phyloP scores from a whole-genome alignment of 2,329 filamentous ascomycete species.

The Talaromyces piceae region DNA sequence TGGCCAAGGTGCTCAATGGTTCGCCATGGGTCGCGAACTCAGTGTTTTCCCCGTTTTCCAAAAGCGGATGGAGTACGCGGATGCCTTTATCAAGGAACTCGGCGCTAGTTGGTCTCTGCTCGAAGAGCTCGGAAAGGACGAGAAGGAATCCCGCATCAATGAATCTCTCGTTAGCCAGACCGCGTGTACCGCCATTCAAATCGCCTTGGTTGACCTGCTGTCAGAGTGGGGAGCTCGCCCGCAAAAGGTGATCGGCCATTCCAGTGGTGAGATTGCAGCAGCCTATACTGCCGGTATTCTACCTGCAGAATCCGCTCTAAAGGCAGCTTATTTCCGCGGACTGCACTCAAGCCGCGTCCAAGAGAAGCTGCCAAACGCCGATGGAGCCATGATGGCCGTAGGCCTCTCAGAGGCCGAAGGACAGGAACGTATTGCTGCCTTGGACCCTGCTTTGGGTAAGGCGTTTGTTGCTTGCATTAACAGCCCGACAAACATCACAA shows the following conservation, averaged over 20 bases:
- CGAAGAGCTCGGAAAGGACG: slow-evolving; percentile 7
- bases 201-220: slow-evolving; percentile 13
- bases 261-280: slow-evolving; percentile 16
- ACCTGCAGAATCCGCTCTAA: slow-evolving; percentile 15
- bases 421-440: slow-evolving; percentile 8
- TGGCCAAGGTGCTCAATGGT: slow-evolving; percentile 32
- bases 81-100: slow-evolving; percentile 21
- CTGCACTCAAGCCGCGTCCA: slow-evolving; percentile 16
- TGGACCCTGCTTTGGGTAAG: slow-evolving; percentile 14
- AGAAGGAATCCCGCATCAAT: neutral
- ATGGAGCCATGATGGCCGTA: slow-evolving; percentile 23
- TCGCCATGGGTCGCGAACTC: slow-evolving; percentile 24
- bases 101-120: slow-evolving; percentile 5
- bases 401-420: slow-evolving; percentile 16
- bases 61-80: slow-evolving; percentile 1
- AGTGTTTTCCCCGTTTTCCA: slow-evolving; percentile 6
- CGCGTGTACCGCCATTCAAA: slow-evolving; percentile 17
- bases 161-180: slow-evolving; percentile 13
- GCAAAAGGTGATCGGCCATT: slow-evolving; percentile 12
- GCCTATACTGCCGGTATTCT: slow-evolving; percentile 16
- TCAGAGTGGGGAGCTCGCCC: slow-evolving; percentile 7
- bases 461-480: slow-evolving; percentile 33
- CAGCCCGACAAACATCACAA: slow-evolving; percentile 27
- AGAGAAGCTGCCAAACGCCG: slow-evolving; percentile 6
- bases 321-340: slow-evolving; percentile 15